phyloP scores from a whole-genome alignment of 129 eudicot species.

The Lactuca sativa region DNA sequence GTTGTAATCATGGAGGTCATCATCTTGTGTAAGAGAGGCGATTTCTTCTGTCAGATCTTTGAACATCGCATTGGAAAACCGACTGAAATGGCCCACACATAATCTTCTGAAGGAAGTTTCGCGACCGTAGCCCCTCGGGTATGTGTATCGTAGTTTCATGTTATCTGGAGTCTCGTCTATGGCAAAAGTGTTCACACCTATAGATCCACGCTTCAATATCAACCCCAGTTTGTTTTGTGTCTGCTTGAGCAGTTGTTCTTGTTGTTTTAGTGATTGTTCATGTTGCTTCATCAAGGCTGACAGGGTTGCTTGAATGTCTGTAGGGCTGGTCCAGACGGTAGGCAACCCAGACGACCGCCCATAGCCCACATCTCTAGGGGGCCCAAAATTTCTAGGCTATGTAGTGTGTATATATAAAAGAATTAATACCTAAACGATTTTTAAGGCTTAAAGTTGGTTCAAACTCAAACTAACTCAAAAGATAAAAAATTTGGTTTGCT shows the following conservation, averaged over 20 bases:
- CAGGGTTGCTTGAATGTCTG: too few species aligned
- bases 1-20: background rate
- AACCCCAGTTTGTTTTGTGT: too few species aligned
- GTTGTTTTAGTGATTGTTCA: constrained; percentile 1
- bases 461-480: too few species aligned
- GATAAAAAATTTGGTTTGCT: too few species aligned
- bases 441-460: too few species aligned
- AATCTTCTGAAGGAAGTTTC: background rate
- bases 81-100: background rate
- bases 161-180: constrained; percentile 5
- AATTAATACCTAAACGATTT: too few species aligned
- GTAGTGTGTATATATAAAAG: too few species aligned
- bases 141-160: constrained; percentile 1
- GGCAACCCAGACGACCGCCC: too few species aligned
- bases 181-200: constrained; percentile 8
- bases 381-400: too few species aligned
- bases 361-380: too few species aligned
- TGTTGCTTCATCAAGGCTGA: background rate
- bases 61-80: constrained; percentile 18
- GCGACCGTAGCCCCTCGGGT: constrained; percentile 2
- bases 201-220: constrained; percentile 6
- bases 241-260: background rate
- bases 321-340: too few species aligned
- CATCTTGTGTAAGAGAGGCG: background rate
- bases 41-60: constrained; percentile 14